Base-by-base conservation (phyloP, 2,329 filamentous ascomycete species). In the Scedosporium apiospermum region DNA sequence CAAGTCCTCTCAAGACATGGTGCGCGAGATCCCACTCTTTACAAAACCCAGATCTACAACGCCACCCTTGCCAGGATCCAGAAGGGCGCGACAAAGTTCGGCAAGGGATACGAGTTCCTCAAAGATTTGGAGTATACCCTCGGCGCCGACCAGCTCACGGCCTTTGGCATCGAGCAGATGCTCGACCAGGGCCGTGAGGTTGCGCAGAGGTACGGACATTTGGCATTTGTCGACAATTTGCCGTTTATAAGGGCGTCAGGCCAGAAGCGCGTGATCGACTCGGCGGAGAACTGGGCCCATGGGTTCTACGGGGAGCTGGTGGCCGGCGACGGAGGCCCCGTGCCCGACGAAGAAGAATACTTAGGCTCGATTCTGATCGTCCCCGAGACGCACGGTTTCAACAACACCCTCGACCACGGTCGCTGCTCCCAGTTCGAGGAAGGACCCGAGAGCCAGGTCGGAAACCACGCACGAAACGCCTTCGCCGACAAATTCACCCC, bases 1-100 rank as follows among this genome's bases (percentile, higher is more conserved):
- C 89, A 93, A 69, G 78, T 93, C 26, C 81, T 97, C 58, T 92
- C 91, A 23, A 86, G 93, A 2, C 93, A 97, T 71, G 93, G 92
- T 58, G 90, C 90, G 44, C 84, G 93, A 61, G 89, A 91, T 71
- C 93, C 93, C 1, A 96, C 92, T 0, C 69, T 76, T 10, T 77
- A 78, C 66, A 96, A 93, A 77, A 83, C 86, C 0, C 71, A 72
- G 10, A 70, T 73, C 6, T 96, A 96, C 75, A 80, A 78, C 46
- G 73, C 77, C 4, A 80, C 90, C 7, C 78, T 96, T 61, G 71
- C 80, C 30, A 82, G 82, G 58, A 88, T 97, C 65, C 86, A 93
- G 64, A 72, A 71, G 55, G 71, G 69, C 44, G 78, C 78, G 9
- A 80, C 78, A 1, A 75, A 78, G 21, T 93, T 89, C 69, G 81